Conservation (phyloP, 805 yeast genomes). For the Candida nonsorbophila region DNA sequence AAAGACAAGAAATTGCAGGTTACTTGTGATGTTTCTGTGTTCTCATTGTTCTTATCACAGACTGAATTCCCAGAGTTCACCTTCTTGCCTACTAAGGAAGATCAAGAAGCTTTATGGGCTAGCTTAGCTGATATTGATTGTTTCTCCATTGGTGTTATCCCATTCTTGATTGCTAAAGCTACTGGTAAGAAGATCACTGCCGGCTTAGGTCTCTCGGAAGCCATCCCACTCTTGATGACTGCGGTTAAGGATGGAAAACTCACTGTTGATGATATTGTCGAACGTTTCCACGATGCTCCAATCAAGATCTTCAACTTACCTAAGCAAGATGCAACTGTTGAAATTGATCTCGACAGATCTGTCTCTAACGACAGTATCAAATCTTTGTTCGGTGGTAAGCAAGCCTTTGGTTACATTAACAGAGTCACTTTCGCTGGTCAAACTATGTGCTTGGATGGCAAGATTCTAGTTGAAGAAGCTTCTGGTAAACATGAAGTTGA, state of each 20-base stretch:
- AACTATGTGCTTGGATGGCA: slow-evolving; percentile 83
- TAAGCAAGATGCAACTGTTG: slow-evolving; percentile 73
- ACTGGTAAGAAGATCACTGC: slow-evolving; percentile 56
- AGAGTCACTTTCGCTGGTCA: slow-evolving; percentile 76
- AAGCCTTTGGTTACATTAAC: slow-evolving; percentile 77
- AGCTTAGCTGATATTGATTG: slow-evolving; percentile 71
- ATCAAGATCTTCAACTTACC: slow-evolving; percentile 76
- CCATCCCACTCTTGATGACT: slow-evolving; percentile 73
- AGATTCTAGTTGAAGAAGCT: slow-evolving; percentile 53
- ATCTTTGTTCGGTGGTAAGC: slow-evolving; percentile 18
- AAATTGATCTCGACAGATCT: slow-evolving; percentile 75
- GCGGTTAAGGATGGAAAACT: slow-evolving; percentile 74
- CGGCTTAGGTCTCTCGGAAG: slow-evolving; percentile 76
- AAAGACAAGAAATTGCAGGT: slow-evolving; percentile 77
- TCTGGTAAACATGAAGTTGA: slow-evolving; percentile 54
- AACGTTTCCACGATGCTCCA: slow-evolving; percentile 77
- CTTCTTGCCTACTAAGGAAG: slow-evolving; percentile 75
- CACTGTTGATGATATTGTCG: slow-evolving; percentile 65
- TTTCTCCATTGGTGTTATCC: slow-evolving; percentile 79
- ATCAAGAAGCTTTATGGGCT: slow-evolving; percentile 80
- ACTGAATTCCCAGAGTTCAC: slow-evolving; percentile 65
- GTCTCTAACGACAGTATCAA: slow-evolving; percentile 24
- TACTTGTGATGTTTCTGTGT: slow-evolving; percentile 85
- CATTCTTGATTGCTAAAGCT: slow-evolving; percentile 65
- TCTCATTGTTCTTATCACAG: slow-evolving; percentile 69